Base-by-base conservation (phyloP, 2,329 filamentous ascomycete species). In the Macrophomina tecta region DNA sequence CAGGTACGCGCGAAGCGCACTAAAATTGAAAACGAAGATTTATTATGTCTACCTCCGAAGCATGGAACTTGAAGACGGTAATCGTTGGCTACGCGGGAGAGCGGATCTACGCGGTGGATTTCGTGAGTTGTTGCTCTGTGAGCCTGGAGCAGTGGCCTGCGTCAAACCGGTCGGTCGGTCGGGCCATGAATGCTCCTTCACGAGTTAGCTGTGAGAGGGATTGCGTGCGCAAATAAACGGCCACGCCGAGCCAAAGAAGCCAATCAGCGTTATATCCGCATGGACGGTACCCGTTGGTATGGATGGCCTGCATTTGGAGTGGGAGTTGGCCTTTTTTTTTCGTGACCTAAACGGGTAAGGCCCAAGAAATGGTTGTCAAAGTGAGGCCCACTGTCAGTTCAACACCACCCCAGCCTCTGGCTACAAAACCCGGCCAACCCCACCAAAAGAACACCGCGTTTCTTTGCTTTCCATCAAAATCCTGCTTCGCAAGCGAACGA, bases 401-500 rank as follows among this genome's bases (percentile, higher is more conserved):
- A 45, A 14, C 42, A 28, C 28, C 23, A 28, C 56, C 28, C 40
- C 30, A 30, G 30, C 51, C 12, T 23, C 40, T 28, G 8, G 2
- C 16, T 58, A 61, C 36, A 34, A 45, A 61, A 48, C 23, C 42
- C 28, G 4, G 14, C 28, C 46, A 23, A 30, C 18, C 32, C 30
- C 45, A n/a, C 42, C 45, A 8, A 3, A 38, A 38, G 2, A 38
- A 38, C 36, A 38, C 23, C 23, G 23, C 23, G 23, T 5, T 28
- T 11, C 42, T 40, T 40, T n/a, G 23, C 32, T 32, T 62, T 38
- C 34, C 58, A 49, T 32, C 45, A 38, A 42, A 49, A 30, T 38
- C 32, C 42, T 46, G 30, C n/a, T 40, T 62, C 32, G 42, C 18
- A 42, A 49, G 23, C 30, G 42, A 30, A 61, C 58, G 58, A n/a